Percentiles rank a stretch among this genome's conserved stretches.
phyloP scores from a whole-genome alignment of 192 early-diverging fungal genomes.

The Allomyces macrogynus region DNA sequence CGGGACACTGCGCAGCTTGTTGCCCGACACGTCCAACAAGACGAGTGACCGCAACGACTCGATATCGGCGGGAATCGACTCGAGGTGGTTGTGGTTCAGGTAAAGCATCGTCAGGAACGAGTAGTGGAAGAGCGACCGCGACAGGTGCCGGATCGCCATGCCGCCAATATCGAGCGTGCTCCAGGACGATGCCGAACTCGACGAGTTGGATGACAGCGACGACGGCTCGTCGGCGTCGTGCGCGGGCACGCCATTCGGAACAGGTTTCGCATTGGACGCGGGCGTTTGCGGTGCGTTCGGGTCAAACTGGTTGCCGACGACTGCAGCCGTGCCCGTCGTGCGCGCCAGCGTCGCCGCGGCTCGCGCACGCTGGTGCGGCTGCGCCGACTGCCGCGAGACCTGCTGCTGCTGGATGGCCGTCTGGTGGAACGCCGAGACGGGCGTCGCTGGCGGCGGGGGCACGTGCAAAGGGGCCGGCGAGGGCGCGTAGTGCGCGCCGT shows the following conservation, averaged over 20 bases:
- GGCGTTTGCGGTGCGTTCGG: not conserved
- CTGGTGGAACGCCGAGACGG: slow-evolving; percentile 43
- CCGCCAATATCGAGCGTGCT: slow-evolving; percentile 82
- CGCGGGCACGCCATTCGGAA: not conserved
- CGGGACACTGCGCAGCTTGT: slow-evolving; percentile 60
- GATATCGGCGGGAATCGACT: slow-evolving; percentile 51
- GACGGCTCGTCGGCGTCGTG: slow-evolving; percentile 1
- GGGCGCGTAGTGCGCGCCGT: not conserved
- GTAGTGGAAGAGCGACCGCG: slow-evolving; percentile 55
- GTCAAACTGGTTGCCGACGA: not conserved
- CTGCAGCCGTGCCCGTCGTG: not conserved
- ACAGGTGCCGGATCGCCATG: slow-evolving; percentile 72
- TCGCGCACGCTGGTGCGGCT: slow-evolving; percentile 49
- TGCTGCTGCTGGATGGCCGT: slow-evolving; percentile 51
- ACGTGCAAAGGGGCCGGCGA: not conserved
- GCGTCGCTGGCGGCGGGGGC: slow-evolving; percentile 4
- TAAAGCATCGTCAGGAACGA: slow-evolving; percentile 76
- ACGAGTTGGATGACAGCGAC: not conserved
- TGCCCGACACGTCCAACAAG: slow-evolving; percentile 72
- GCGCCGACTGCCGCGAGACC: slow-evolving; percentile 48
- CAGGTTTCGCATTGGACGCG: slow-evolving; percentile 3
- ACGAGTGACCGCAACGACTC: slow-evolving; percentile 40
- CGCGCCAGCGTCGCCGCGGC: not conserved
- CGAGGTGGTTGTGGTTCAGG: slow-evolving; percentile 87
- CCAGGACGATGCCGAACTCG: slow-evolving; percentile 37